A percentile compares a stretch with the other conserved stretches of the same genome.
Evolutionary conservation across 2,329 filamentous ascomycete genomes (phyloP).

Genomic region (Thielaviopsis euricoi): DNA sequence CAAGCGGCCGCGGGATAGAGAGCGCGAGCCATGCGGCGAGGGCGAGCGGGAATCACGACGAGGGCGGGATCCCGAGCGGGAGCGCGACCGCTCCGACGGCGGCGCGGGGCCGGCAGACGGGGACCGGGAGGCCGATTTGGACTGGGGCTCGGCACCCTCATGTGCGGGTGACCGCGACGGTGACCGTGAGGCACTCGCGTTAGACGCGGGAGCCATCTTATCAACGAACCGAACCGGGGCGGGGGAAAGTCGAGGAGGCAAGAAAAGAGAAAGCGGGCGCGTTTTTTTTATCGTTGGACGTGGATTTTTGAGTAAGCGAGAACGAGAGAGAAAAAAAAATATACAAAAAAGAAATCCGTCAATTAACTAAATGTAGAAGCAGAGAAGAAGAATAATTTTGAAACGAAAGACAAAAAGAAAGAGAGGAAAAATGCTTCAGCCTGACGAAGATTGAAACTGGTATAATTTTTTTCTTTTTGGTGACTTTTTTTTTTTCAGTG

Average conservation of each 20-base stretch:
- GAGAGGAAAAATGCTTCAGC: too few relatives aligned
- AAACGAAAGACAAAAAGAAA: too few relatives aligned
- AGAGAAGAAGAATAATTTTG: too few relatives aligned
- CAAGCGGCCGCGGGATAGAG: slow-evolving; percentile 18
- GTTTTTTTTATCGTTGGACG: too few relatives aligned
- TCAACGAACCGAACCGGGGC: background rate
- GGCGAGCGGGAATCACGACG: background rate
- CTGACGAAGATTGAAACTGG: too few relatives aligned
- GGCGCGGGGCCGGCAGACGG: too few relatives aligned
- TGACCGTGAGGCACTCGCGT: background rate
- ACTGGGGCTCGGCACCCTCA: background rate
- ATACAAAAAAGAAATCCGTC: too few relatives aligned
- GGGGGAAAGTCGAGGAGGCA: background rate
- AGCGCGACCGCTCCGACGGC: slow-evolving; percentile 18
- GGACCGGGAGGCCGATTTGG: background rate
- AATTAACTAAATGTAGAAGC: too few relatives aligned
- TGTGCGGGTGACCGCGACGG: background rate
- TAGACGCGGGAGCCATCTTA: slow-evolving; percentile 4
- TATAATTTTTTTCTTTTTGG: too few relatives aligned
- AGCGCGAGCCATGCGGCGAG: background rate
- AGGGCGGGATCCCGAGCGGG: background rate
- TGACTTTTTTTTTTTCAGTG: too few relatives aligned
- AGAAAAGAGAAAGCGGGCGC: background rate
- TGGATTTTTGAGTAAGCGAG: background rate
- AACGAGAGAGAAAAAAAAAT: background rate